Base-by-base conservation (phyloP, 2,329 filamentous ascomycete genomes). In the Cordyceps pruinosa region DNA sequence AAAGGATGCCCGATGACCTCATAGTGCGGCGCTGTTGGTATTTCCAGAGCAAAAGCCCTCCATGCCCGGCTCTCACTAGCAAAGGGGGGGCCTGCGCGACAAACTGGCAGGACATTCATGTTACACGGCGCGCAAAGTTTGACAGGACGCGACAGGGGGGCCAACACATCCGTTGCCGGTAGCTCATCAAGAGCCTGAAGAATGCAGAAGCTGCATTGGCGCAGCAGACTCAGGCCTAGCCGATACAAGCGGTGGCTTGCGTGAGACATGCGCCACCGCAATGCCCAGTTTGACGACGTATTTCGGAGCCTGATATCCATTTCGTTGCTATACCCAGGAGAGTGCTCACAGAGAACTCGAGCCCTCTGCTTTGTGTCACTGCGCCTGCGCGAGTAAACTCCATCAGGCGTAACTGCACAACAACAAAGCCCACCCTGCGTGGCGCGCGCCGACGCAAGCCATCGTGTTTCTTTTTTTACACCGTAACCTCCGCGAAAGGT, bases 391-490 rank as follows among this genome's bases (percentile, higher is more conserved):
- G 6, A 46, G 5, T 32, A 10, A 47, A 10, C 5, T 41, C 10
- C 15, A 17, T 15, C 28, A 15, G 9, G 17, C 17, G n/a, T 21
- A 17, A 34, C 28, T 32, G 10, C n/a, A 19, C n/a, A 21, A 19
- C 12, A 32, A 13, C 23, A 8, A 41, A 47, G 26, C 9, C 28
- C 45, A 23, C n/a, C 15, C 17, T 47, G n/a, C 8, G 28, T 47
- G 45, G 45, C 45, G 45, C 34, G 26, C n/a, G 10, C 28, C 45
- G n/a, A 34, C 28, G 28, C 45, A 47, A 47, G 45, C 45, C 45
- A 46, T 30, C 28, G 9, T 49, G 48, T 50, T 50, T 39, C 48
- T 50, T 39, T 51, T 51, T 41, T 51, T 51, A 41, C 2, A n/a
- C n/a, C n/a, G n/a, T n/a, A n/a, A n/a, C n/a, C n/a, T n/a, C n/a